Evolutionary conservation across 2,329 filamentous ascomycete species (phyloP), one percentile per base, ranked within the genome.

Genomic region (Cadophora sp.): DNA sequence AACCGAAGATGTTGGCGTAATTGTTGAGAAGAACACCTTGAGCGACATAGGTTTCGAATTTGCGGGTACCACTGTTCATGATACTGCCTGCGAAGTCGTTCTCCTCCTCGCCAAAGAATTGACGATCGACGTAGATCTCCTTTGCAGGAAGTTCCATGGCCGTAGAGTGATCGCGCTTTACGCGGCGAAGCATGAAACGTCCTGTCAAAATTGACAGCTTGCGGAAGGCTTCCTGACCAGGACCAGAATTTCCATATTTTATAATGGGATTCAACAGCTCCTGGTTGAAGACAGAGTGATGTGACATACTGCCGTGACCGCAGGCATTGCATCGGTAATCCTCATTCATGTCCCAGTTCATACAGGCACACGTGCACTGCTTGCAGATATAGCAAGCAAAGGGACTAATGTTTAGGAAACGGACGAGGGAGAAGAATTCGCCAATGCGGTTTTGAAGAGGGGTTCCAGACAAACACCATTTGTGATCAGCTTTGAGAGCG

Each of bases 121-220:
- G 94, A 62, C 95, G 92, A 76, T 97, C 91, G 48, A 99, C 89
- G 66, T 93, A 87, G 62, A 98, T 90, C 75, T 97, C 92, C 81
- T 98, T 99, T 61, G 96, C 92, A 0, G 96, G 96, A 36, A 99
- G 86, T 77, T 98, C 96, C 94, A 99, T 97, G 0, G 94, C 91
- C 67, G 95, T 89, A 20, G 93, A 97, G 75, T 98, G 89, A 75
- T 99, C 94, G 72, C 91, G 92, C 83, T 99, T 99, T 78, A 97
- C 87, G 41, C 96, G 93, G 64, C 96, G 91, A 69, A 98, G 84
- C 96, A 99, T 99, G 78, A 99, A 95, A 33, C 93, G 90, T 70
- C 94, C 92, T 0, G 95, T 97, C 77, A 99, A 88, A 68, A 97
- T 84, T 48, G 94, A 92, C 61, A 99, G 85, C 80, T 97, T 97